phyloP scores from a whole-genome alignment of 75 land plant genomes.

The Cunninghamia lanceolata region DNA sequence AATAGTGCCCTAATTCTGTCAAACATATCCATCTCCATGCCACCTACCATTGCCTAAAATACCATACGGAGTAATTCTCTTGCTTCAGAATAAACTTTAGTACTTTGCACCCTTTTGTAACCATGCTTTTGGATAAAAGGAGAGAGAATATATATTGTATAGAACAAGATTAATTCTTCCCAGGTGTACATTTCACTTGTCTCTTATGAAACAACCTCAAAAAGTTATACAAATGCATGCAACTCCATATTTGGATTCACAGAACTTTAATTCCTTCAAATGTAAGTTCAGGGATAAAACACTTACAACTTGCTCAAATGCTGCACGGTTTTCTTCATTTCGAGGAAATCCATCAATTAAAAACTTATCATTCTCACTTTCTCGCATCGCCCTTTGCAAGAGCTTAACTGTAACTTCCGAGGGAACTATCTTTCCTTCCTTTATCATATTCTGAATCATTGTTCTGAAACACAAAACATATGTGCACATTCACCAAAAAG shows the following conservation, averaged over 20 bases:
- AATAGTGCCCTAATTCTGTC: not conserved
- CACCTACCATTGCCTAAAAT: not conserved
- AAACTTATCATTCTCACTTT: slow-evolving; percentile 79
- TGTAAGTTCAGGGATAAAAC: not conserved
- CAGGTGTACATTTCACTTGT: not conserved
- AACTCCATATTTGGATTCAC: not conserved
- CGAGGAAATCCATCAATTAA: slow-evolving; percentile 98
- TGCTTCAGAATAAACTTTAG: not conserved
- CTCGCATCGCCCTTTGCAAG: slow-evolving; percentile 75
- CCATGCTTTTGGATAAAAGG: not conserved
- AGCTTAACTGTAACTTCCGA: slow-evolving; percentile 94
- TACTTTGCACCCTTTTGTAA: not conserved
- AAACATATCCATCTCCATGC: not conserved
- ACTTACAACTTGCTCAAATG: slow-evolving; percentile 77
- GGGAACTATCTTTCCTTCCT: slow-evolving; percentile 95
- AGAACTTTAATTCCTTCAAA: not conserved
- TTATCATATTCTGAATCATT: slow-evolving; percentile 90
- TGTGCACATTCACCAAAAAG: not conserved
- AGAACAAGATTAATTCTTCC: not conserved
- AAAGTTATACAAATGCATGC: not conserved
- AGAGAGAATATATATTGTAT: not conserved
- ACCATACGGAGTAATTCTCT: not conserved
- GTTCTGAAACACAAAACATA: slow-evolving; percentile 30
- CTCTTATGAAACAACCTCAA: not conserved
- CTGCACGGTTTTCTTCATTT: slow-evolving; percentile 92